A percentile compares a stretch with the other conserved stretches of the same genome.
phyloP scores from a whole-genome alignment of 495 filamentous ascomycete species.

The Neurospora tetrasperma region DNA sequence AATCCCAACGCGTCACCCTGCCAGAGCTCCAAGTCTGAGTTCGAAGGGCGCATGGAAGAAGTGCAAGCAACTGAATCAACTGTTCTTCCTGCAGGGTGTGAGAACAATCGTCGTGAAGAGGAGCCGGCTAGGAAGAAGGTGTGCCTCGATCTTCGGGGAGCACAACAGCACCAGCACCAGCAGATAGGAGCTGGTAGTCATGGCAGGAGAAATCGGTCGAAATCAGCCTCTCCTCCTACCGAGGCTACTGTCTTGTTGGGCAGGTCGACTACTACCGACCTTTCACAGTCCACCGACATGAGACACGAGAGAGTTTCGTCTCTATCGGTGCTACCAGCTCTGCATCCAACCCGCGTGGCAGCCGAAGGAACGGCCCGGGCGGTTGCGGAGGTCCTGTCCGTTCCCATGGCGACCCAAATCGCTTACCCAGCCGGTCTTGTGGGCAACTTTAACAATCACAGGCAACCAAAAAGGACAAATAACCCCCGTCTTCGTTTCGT shows the following conservation, averaged over 20 bases:
- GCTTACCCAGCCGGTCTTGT: neutral
- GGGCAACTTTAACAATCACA: neutral
- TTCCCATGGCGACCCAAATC: neutral
- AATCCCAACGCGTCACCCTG: slow-evolving; percentile 31
- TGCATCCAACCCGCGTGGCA: neutral
- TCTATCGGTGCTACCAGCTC: neutral
- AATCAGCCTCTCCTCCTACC: neutral
- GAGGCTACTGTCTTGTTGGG: neutral
- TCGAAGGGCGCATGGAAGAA: neutral
- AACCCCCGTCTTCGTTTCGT: slow-evolving; percentile 3
- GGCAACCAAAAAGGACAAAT: neutral
- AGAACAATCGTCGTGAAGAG: neutral
- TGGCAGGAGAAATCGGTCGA: neutral
- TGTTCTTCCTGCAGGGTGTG: neutral
- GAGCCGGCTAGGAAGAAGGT: slow-evolving; percentile 9
- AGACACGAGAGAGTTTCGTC: neutral
- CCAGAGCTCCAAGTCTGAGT: neutral
- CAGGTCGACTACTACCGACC: neutral
- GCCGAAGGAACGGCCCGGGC: neutral
- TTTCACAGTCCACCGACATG: neutral
- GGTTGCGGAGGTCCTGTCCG: neutral
- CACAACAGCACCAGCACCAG: neutral
- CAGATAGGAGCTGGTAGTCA: neutral
- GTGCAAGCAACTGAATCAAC: neutral
- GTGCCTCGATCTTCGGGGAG: neutral